Base-by-base conservation (phyloP, 495 filamentous ascomycete species). In the Thermothielavioides terrestris region DNA sequence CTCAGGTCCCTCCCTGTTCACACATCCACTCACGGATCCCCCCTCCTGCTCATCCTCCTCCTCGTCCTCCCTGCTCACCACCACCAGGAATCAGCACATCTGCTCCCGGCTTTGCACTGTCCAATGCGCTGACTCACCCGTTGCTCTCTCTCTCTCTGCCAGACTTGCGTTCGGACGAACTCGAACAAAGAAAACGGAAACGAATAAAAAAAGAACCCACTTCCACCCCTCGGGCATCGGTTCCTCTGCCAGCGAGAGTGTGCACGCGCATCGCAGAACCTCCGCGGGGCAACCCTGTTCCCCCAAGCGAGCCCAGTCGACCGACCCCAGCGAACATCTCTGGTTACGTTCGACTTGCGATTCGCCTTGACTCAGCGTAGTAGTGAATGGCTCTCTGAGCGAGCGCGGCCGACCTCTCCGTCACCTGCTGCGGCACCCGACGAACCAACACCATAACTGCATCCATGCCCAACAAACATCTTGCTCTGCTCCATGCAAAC, bases 381-480 rank as follows among this genome's bases (percentile, higher is more conserved):
- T 46, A 49, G 48, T 57, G 62, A 15, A 63, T 65, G 62, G 62
- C 60, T 51, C 40, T 54, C 53, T 63, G 60, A 61, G 46, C 43
- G 28, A 27, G 23, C 27, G n/a, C n/a, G n/a, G n/a, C n/a, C n/a
- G 17, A 30, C 42, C 30, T 17, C 15, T 22, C 31, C 42, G 41
- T 47, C 49, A 40, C 46, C 42, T 35, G 30, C 52, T 47, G 26
- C 47, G 53, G 55, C 55, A 51, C 35, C n/a, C n/a, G 53, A 53
- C 53, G 42, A n/a, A 53, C 46, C 52, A 50, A 53, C 47, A 53
- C 26, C n/a, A n/a, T n/a, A n/a, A 47, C 48, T 55, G 60, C 53
- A 60, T 63, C 59, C 57, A 66, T 66, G 63, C 61, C 59, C 50
- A 53, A 62, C 54, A 31, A 63, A 58, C 49, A 59, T 34, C 42